phyloP scores from a whole-genome alignment of 176 grass and related monocot species.

The Coix lacrymajobi region DNA sequence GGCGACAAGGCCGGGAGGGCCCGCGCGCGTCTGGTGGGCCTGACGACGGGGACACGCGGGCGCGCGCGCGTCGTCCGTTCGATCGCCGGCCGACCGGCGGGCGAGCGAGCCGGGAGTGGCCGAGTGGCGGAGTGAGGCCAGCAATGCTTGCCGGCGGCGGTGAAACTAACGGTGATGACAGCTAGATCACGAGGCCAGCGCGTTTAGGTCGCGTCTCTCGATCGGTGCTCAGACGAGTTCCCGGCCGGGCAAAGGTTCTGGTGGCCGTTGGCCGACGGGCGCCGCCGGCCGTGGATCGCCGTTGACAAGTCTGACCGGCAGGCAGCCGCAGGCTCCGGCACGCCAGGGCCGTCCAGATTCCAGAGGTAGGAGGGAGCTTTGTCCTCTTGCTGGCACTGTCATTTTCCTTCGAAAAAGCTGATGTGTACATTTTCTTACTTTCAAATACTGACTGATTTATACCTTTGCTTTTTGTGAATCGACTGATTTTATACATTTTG shows the following conservation, averaged over 20 bases:
- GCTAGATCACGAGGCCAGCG: neutral
- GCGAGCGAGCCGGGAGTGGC: neutral
- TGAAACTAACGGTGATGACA: neutral
- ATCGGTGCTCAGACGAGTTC: neutral
- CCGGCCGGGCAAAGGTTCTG: neutral
- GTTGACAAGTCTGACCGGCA: neutral
- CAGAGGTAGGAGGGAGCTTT: neutral
- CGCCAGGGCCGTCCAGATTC: neutral
- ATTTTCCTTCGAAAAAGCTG: neutral
- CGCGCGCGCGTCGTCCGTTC: slow-evolving; percentile 1
- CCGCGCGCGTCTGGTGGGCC: neutral
- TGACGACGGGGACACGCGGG: neutral
- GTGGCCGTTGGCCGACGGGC: neutral
- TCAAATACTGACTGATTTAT: neutral
- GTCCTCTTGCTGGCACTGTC: neutral
- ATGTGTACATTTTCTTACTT: neutral
- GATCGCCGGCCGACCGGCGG: neutral
- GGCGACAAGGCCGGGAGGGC: neutral
- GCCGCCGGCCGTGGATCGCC: neutral
- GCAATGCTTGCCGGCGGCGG: neutral
- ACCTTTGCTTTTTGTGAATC: neutral
- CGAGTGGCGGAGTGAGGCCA: neutral
- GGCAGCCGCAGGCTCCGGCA: neutral
- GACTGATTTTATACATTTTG: neutral
- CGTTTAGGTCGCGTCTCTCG: neutral